Evolutionary conservation across 2,329 filamentous ascomycete genomes (phyloP), one percentile per base, ranked within the genome.

Genomic region (Aspergillus jensenii): DNA sequence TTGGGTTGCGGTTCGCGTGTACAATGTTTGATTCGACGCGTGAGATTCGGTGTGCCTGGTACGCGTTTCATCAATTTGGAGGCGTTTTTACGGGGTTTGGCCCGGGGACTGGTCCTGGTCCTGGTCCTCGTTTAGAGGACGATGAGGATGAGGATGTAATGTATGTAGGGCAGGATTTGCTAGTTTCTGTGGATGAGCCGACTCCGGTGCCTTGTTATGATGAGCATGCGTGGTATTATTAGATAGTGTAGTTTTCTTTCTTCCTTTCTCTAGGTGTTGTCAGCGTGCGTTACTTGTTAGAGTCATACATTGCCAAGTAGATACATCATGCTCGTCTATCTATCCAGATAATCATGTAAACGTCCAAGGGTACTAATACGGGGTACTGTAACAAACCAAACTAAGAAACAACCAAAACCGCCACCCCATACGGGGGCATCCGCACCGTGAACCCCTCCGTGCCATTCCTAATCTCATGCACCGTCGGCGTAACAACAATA

Each of bases 391-490:
- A 9, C 7, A 2, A 8, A 27, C 2, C 25, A 31, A 11, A 4
- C 3, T 19, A 68, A 8, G 56, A 62, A 21, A 65, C 65, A 37
- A 49, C 59, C 31, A 71, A 40, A 0, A 68, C 65, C 11, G 67
- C 68, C 37, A 71, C 62, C 7, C 59, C 65, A 66, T 68, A 71
- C 6, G 64, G 46, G 6, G 55, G 49, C 65, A 71, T 67, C 2
- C 39, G 47, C n/a, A 71, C 44, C 4, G 58, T 60, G 41, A 66
- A 71, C 14, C 48, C 64, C 0, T 62, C 67, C 4, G 55, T 19
- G 4, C 23, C 17, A n/a, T 33, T 51, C 7, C 58, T 55, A 4
- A 70, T 33, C 2, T 61, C 46, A 4, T 55, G 59, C 6, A 52
- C 50, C 15, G 35, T 40, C 2, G 69, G 63, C 37, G 53, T 25